These are phyloP conservation scores for Meyerozyma guilliermondii DNA, from an alignment of 1,139 yeast species.

Conservation along the genomic window DNA sequence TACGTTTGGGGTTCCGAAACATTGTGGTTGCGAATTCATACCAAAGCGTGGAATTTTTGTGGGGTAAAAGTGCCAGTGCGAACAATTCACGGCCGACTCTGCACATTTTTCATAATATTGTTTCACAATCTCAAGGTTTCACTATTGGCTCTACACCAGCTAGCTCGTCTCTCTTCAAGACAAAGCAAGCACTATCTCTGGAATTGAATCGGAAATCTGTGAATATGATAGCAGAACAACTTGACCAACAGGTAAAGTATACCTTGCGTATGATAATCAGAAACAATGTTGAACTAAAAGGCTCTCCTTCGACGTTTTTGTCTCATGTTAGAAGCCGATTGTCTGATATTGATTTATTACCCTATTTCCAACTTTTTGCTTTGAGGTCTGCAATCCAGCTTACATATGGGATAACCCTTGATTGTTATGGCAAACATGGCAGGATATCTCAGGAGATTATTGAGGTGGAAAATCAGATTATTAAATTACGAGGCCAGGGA, in stretches of 20 bases:
- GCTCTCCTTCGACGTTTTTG: constrained; percentile 15
- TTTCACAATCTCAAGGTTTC: constrained; percentile 58
- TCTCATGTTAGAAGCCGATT: constrained; percentile 7
- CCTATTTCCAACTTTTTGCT: constrained; percentile 47
- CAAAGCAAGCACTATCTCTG: constrained; percentile 51
- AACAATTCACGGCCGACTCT: constrained; percentile 64
- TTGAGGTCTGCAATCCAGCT: constrained; percentile 52
- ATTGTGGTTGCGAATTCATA: constrained; percentile 64
- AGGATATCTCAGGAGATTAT: constrained; percentile 50
- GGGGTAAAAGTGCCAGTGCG: constrained; percentile 49
- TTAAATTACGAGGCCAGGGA: constrained; percentile 57
- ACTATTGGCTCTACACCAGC: constrained; percentile 79
- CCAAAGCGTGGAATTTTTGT: constrained; percentile 47
- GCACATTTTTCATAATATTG: constrained; percentile 63
- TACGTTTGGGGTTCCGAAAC: constrained; percentile 52
- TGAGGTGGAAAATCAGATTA: constrained; percentile 59
- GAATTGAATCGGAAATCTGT: constrained; percentile 39
- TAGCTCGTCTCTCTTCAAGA: constrained; percentile 46
- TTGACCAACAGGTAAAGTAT: constrained; percentile 40
- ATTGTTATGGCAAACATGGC: constrained; percentile 35
- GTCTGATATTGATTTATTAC: constrained; percentile 38
- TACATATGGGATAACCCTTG: constrained; percentile 57
- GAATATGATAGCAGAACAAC: constrained; percentile 25
- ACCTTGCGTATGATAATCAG: constrained; percentile 22
- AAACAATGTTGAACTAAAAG: constrained; percentile 15